Conservation (phyloP, 345 rosid species). For the Pugionium dolabratum region DNA sequence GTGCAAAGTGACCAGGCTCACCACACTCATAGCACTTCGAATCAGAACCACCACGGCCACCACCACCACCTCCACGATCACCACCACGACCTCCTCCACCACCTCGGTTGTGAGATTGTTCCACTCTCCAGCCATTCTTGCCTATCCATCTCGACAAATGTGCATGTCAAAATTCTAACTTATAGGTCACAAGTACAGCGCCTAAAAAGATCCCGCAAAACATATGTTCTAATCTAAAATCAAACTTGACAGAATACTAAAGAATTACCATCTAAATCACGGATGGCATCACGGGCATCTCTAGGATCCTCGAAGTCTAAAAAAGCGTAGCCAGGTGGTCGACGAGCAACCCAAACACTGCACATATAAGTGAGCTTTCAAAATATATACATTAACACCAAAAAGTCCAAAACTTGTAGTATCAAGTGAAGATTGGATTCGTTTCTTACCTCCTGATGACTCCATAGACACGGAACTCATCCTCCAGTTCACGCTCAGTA, state of each 20-base stretch:
- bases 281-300: slow-evolving; percentile 56
- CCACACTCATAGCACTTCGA: slow-evolving; percentile 91
- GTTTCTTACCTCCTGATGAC: slow-evolving; percentile 58
- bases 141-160: slow-evolving; percentile 41
- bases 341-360: slow-evolving; percentile 97
- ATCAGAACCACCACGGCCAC: slow-evolving; percentile 81
- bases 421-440: background rate
- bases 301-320: slow-evolving; percentile 80
- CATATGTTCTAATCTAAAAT: background rate
- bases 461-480: slow-evolving; percentile 70
- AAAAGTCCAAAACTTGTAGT: background rate
- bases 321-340: slow-evolving; percentile 95
- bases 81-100: slow-evolving; percentile 52
- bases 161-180: background rate
- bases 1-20: slow-evolving; percentile 91
- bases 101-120: slow-evolving; percentile 78
- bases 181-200: background rate
- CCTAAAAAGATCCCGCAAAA: no score
- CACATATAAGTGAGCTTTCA: slow-evolving; percentile 10
- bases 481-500: slow-evolving; percentile 74
- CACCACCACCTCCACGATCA: slow-evolving; percentile 45
- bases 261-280: slow-evolving; percentile 54
- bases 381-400: background rate
- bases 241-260: background rate
- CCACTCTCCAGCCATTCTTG: slow-evolving; percentile 92